Evolutionary conservation across 345 rosid species (phyloP).

Genomic region (Psidium friedrichsthalianum): DNA sequence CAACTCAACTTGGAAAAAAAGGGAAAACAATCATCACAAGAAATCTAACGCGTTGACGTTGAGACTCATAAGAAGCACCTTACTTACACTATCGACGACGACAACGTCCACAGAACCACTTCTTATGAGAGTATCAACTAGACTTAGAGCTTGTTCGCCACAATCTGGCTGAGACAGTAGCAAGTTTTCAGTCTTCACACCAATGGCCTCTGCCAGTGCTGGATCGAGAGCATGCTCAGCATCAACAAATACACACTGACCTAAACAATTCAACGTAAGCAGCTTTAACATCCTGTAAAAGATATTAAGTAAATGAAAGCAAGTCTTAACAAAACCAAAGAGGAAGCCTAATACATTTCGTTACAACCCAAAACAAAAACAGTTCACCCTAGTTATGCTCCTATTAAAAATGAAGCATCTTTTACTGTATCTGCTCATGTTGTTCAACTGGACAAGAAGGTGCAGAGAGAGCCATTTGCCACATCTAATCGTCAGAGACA

Average conservation of each 20-base stretch:
- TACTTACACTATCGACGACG: conserved; percentile 94
- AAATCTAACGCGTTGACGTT: background rate
- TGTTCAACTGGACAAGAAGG: background rate
- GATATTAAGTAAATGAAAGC: background rate
- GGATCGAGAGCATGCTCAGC: conserved; percentile 99
- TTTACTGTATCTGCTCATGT: background rate
- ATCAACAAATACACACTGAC: conserved; percentile 86
- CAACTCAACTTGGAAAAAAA: background rate
- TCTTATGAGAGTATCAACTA: conserved; percentile 81
- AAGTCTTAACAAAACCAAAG: background rate
- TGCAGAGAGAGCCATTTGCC: background rate
- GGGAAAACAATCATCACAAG: background rate
- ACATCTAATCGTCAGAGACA: background rate
- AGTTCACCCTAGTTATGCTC: background rate
- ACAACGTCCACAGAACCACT: conserved; percentile 96
- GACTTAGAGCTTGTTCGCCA: conserved; percentile 97
- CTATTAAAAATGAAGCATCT: background rate
- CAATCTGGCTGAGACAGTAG: conserved; percentile 97
- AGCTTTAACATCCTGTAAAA: background rate
- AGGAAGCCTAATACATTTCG: background rate
- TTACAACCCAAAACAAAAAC: background rate
- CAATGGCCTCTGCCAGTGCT: conserved; percentile 67
- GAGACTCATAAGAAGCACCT: background rate
- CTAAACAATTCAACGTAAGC: conserved; percentile 19
- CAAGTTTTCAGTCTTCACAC: conserved; percentile 85